A percentile compares a stretch with the other conserved stretches of the same genome.
Evolutionary conservation across 257 asterid species (phyloP).

Genomic region (Scutellaria baicalensis): DNA sequence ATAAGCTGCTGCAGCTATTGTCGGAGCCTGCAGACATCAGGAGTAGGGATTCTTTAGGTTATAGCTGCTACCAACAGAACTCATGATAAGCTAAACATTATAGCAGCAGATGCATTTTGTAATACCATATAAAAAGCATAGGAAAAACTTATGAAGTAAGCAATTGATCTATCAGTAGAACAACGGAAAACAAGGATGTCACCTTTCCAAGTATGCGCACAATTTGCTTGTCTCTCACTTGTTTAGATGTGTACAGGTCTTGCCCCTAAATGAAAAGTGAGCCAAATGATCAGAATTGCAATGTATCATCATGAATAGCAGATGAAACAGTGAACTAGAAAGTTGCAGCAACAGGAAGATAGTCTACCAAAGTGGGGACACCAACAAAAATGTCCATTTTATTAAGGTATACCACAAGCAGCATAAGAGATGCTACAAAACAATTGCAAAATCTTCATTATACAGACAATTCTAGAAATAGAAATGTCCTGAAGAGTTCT

Average conservation of each 20-base stretch:
- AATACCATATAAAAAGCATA: neutral
- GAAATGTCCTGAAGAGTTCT: neutral
- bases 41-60: constrained; percentile 1
- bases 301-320: neutral
- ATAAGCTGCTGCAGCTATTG: constrained; percentile 99
- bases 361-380: neutral
- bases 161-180: neutral
- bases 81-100: neutral
- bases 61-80: neutral
- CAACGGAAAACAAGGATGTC: constrained; percentile 1
- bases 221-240: constrained; percentile 88
- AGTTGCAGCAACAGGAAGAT: neutral
- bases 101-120: neutral
- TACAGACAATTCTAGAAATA: neutral
- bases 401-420: neutral
- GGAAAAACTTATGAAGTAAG: neutral
- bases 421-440: neutral
- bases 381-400: neutral
- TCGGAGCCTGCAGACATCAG: constrained; percentile 70
- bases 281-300: constrained; percentile 7
- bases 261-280: constrained; percentile 51
- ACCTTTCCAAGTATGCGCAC: constrained; percentile 97
- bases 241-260: constrained; percentile 78
- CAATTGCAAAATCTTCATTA: neutral
- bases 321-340: neutral